Evolutionary conservation across 2,329 filamentous ascomycete genomes (phyloP).

Genomic region (Sporothrix brasiliensis): DNA sequence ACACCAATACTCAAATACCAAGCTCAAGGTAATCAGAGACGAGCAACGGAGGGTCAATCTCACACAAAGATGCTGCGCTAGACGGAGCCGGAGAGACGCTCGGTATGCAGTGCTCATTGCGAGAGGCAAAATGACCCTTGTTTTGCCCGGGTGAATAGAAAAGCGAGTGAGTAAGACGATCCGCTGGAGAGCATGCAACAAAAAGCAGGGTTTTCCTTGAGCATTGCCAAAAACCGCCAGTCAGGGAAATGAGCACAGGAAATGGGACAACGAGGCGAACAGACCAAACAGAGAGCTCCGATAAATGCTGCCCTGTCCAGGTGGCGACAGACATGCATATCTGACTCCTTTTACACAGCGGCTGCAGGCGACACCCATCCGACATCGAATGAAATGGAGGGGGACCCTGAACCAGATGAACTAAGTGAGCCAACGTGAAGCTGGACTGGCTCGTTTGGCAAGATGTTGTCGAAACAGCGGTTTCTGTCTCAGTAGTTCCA

Average conservation of each 20-base stretch:
- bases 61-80: slow-evolving; percentile 4
- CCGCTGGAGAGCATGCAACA: neutral
- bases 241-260: slow-evolving; percentile 19
- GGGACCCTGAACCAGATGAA: slow-evolving; percentile 14
- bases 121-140: slow-evolving; percentile 16
- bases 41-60: neutral
- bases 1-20: neutral
- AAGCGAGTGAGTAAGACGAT: neutral
- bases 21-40: neutral
- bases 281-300: slow-evolving; percentile 3
- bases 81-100: neutral
- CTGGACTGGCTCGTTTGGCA: too few relatives aligned
- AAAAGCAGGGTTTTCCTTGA: neutral
- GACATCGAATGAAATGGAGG: neutral
- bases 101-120: neutral
- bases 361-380: slow-evolving; percentile 14
- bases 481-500: neutral
- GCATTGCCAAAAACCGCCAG: neutral
- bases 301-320: neutral
- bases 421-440: neutral
- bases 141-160: neutral
- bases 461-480: neutral
- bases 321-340: neutral
- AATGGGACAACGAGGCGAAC: neutral
- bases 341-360: neutral